phyloP scores from a whole-genome alignment of 805 yeast species.

The Millerozyma miso region DNA sequence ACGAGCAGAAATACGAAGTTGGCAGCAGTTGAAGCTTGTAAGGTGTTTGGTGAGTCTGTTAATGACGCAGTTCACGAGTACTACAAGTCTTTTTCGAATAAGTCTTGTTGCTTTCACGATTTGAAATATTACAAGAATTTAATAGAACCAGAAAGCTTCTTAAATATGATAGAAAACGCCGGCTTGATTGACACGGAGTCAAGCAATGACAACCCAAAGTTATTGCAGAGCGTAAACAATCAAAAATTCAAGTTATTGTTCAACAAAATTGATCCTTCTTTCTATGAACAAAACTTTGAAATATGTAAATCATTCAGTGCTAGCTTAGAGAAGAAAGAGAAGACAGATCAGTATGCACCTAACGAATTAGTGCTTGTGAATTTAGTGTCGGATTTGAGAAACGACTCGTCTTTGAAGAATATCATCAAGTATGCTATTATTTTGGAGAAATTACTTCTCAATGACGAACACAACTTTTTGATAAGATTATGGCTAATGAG shows the following conservation, averaged over 20 bases:
- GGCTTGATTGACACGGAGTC: slow-evolving; percentile 8
- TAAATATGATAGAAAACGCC: slow-evolving; percentile 17
- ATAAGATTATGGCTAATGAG: slow-evolving; percentile 67
- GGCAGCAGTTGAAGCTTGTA: slow-evolving; percentile 22
- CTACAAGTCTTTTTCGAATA: slow-evolving; percentile 44
- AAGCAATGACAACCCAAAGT: slow-evolving; percentile 8
- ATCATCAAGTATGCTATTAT: slow-evolving; percentile 42
- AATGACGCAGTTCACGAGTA: slow-evolving; percentile 35
- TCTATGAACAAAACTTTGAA: slow-evolving; percentile 15
- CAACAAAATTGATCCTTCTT: slow-evolving; percentile 2
- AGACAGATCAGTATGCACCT: slow-evolving; percentile 68
- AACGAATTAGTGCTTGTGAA: slow-evolving; percentile 62
- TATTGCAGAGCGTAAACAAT: slow-evolving; percentile 32
- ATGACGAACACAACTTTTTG: slow-evolving; percentile 71
- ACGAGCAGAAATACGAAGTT: slow-evolving; percentile 26
- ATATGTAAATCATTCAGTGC: slow-evolving; percentile 19
- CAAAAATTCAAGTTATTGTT: slow-evolving; percentile 46
- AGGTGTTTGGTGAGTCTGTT: slow-evolving; percentile 17
- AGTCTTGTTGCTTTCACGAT: slow-evolving; percentile 65
- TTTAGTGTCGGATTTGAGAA: slow-evolving; percentile 22
- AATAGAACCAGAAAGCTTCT: slow-evolving; percentile 10
- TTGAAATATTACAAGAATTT: slow-evolving; percentile 30
- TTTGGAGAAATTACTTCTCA: slow-evolving; percentile 50
- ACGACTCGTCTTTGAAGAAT: slow-evolving; percentile 18
- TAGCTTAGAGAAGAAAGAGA: slow-evolving; percentile 35